Base-by-base conservation (phyloP, 257 asterid genomes). In the Linaria vulgaris region DNA sequence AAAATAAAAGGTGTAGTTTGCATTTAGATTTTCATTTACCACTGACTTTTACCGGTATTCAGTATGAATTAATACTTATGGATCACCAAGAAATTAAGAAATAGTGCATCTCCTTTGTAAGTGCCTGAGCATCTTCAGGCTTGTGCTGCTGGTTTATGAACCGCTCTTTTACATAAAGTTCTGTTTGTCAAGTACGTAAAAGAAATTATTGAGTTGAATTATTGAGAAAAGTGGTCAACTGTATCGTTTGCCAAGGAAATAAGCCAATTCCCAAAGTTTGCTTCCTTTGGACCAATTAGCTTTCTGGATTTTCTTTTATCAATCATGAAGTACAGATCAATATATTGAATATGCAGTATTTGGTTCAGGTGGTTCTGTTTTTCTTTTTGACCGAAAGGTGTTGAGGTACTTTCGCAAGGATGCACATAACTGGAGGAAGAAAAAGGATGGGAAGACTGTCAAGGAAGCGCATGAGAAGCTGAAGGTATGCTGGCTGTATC, bases 381-480 rank as follows among this genome's bases (percentile, higher is more conserved):
- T 92, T 75, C 86, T 92, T 66, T 92, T 92, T 77, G 90, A 92
- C 72, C 90, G 99, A 69, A 92, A 89, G 81, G 90, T 85, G 49
- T 77, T 92, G 54, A 76, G 99, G 74, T 89, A 89, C 75, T 92
- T 92, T 68, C 88, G 99, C 66, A 92, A 89, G 82, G 99, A 92
- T 79, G 97, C 91, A 14, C 97, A 92, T 73, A 89, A 80, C 61
- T 92, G 99, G 99, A 83, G 97, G 80, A 89, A 92, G 78, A 92
- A 92, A 76, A 89, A 76, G 78, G 99, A 92, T 51, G 99, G 99
- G 61, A 92, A 92, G 80, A 92, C 99, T 69, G 85, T 89, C 44
- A 92, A 81, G 87, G 99, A 92, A 79, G 97, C 99, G 23, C 99
- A 92, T 55, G 99, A 92, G 78, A 92, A 92, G 78, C 81, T 92